Base-by-base conservation (phyloP, 2,329 filamentous ascomycete genomes). In the Cladophialophora psammophila region DNA sequence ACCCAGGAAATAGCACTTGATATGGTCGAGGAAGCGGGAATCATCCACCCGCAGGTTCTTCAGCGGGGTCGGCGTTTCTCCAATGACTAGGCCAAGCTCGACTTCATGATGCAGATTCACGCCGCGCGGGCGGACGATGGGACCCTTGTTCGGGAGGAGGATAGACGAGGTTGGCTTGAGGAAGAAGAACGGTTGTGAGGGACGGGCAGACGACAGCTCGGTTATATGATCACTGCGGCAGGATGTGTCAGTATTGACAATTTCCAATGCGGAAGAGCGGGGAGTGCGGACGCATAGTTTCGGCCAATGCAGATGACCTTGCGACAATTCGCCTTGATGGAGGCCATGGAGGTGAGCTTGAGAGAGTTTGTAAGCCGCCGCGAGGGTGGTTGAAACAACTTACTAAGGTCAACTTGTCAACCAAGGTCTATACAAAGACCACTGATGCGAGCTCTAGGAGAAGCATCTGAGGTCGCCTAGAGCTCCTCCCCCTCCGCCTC, bases 161-260 rank as follows among this genome's bases (percentile, higher is more conserved):
- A 99, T 92, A 3, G 93, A 92, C 48, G 91, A 92, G 0, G 94
- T 83, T 1, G 95, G 95, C 85, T 99, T 99, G 74, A 98, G 87
- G 86, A 99, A 99, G 89, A 97, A 99, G 83, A 99, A 98, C 32
- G 95, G 95, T 80, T 97, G 93, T 79, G 95, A 96, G 59, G 95
- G 95, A 72, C 89, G 88, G 68, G 86, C 85, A 80, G 90, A 97
- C 80, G 93, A 93, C 73, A 99, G 87, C 83, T 99, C 95, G 71
- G 90, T 88, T 77, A 98, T 91, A 81, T 99, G 95, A 80, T 97
- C 95, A 75, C 92, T 95, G 75, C 42, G 38, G 12, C 8, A 35
- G 32, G 15, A 26, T 45, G 6, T 12, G 15, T 50, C 42, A 50
- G 60, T 67, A 31, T 66, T 50, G 50, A 15, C 66, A 71, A 65